These are phyloP conservation scores for Sporothrix luriei DNA, from an alignment of 2,329 filamentous ascomycete genomes.

Conservation along the genomic window DNA sequence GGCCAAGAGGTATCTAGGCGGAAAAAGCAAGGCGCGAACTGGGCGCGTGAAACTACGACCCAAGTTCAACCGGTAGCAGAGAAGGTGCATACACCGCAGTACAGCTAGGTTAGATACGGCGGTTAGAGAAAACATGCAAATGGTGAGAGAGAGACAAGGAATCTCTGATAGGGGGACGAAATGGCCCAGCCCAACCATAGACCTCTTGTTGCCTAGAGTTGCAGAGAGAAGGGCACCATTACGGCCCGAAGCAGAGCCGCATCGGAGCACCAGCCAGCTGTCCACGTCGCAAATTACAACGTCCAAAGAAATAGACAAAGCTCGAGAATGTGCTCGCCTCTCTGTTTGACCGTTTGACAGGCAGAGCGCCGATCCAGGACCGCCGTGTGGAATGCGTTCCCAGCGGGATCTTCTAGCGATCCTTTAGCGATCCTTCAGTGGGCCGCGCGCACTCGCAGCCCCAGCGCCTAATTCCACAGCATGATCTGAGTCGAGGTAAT, in stretches of 20 bases:
- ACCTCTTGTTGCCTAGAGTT: no score
- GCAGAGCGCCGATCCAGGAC: constrained; percentile 17
- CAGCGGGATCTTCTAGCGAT: constrained; percentile 15
- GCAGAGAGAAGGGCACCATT: neutral
- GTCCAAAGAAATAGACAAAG: neutral
- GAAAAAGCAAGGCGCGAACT: constrained; percentile 19
- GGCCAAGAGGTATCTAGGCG: neutral
- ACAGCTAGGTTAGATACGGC: neutral
- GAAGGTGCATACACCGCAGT: neutral
- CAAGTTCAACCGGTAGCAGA: neutral
- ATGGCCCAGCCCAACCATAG: neutral
- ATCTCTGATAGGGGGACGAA: neutral
- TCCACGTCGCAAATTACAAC: neutral
- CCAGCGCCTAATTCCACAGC: neutral
- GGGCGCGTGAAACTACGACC: neutral
- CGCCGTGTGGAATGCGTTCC: constrained; percentile 19
- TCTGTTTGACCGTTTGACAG: constrained; percentile 8
- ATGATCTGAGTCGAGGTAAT: neutral
- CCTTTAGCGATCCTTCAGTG: neutral
- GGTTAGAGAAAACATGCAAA: neutral
- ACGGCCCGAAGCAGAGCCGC: constrained; percentile 10
- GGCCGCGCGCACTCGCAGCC: no score
- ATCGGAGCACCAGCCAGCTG: neutral
- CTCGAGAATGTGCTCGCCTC: constrained; percentile 20
- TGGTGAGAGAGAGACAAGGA: neutral